A percentile compares a stretch with the other conserved stretches of the same genome.
These are phyloP conservation scores for Septoria linicola DNA, from an alignment of 2,329 filamentous ascomycete genomes.

Conservation along the genomic window DNA sequence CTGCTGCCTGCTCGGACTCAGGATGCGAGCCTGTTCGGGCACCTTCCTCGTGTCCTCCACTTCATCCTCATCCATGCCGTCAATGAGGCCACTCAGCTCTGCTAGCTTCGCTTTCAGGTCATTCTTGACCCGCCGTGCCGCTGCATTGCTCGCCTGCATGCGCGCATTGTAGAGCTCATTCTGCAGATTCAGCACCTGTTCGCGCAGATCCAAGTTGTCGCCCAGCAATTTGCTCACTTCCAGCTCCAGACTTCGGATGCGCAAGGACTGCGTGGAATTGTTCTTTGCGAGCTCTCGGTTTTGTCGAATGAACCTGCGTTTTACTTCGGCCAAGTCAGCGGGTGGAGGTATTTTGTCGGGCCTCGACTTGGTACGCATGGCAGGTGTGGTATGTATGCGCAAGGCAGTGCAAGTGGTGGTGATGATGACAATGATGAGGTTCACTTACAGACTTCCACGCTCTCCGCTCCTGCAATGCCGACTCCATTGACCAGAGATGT, in stretches of 20 bases:
- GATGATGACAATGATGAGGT: neutral
- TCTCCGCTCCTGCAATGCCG: conserved; percentile 50
- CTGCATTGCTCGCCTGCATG: conserved; percentile 58
- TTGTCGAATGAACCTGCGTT: conserved; percentile 75
- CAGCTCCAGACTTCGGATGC: conserved; percentile 73
- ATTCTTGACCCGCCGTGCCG: conserved; percentile 67
- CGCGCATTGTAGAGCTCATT: conserved; percentile 62
- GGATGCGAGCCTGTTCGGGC: conserved; percentile 21
- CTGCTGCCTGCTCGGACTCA: conserved; percentile 28
- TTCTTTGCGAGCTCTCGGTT: conserved; percentile 77
- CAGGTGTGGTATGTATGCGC: conserved; percentile 8
- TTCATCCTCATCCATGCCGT: conserved; percentile 55
- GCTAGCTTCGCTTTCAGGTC: conserved; percentile 70
- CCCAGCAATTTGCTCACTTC: conserved; percentile 72
- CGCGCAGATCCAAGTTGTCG: conserved; percentile 73
- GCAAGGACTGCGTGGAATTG: conserved; percentile 74
- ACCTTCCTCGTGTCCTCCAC: conserved; percentile 17
- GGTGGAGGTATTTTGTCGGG: conserved; percentile 25
- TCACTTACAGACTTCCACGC: conserved; percentile 67
- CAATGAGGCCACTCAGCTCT: conserved; percentile 68
- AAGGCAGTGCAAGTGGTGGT: conserved; percentile 1
- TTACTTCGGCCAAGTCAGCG: conserved; percentile 56
- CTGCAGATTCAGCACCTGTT: conserved; percentile 68
- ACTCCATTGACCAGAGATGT: conserved; percentile 18
- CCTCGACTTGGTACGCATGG: conserved; percentile 38